A percentile compares a stretch with the other conserved stretches of the same genome.
Evolutionary conservation across 176 grass and related monocot genomes (phyloP).

Genomic region (Oryza australiensis): DNA sequence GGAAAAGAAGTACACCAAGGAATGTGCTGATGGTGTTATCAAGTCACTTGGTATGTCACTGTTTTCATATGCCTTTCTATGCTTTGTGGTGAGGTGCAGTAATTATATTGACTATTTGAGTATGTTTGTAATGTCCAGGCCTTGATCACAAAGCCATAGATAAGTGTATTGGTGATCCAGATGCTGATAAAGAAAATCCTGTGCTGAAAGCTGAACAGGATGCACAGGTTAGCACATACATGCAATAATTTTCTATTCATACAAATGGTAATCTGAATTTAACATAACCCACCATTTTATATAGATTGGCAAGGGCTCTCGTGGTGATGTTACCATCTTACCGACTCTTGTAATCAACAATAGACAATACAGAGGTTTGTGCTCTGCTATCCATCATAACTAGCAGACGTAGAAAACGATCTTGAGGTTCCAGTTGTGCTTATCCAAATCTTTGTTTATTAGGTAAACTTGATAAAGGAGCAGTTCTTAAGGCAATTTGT

Average conservation of each 20-base stretch:
- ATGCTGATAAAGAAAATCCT: constrained; percentile 70
- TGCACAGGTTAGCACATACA: constrained; percentile 51
- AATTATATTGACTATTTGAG: background rate
- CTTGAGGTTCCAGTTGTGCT: background rate
- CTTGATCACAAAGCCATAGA: constrained; percentile 65
- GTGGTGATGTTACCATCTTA: constrained; percentile 79
- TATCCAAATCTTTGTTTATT: constrained; percentile 24
- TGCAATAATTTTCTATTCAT: background rate
- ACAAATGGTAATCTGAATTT: constrained; percentile 10
- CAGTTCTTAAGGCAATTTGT: constrained; percentile 79
- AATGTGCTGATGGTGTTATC: constrained; percentile 71
- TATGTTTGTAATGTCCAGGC: constrained; percentile 31
- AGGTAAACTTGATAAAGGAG: constrained; percentile 76
- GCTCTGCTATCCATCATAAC: constrained; percentile 17
- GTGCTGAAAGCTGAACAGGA: constrained; percentile 79
- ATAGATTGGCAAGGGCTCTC: constrained; percentile 69
- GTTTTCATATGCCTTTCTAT: background rate
- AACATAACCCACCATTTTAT: constrained; percentile 15
- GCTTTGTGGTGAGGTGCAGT: background rate
- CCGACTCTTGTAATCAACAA: constrained; percentile 84
- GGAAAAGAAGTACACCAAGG: constrained; percentile 70
- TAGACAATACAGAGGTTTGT: constrained; percentile 77
- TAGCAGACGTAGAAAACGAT: background rate
- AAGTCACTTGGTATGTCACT: constrained; percentile 62
- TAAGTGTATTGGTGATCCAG: constrained; percentile 67